Conservation (phyloP, 352 stramenopile species). For the Phytopythium sindhum region DNA sequence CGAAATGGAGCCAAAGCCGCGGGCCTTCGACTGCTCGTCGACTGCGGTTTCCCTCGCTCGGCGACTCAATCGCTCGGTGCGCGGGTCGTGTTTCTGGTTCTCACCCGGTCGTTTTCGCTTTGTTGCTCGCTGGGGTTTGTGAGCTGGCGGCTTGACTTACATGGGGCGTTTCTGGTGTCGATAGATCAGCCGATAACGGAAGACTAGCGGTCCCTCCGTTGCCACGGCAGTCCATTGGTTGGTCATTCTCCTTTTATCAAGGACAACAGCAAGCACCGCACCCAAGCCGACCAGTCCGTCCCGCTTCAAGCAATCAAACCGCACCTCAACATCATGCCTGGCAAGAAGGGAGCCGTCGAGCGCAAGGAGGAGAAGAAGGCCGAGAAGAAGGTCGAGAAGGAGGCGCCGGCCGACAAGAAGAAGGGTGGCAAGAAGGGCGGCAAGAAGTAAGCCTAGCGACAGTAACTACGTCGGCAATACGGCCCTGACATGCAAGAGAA, state of each 20-base stretch:
- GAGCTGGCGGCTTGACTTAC: too few species aligned
- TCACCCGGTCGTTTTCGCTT: not conserved
- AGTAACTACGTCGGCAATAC: not conserved
- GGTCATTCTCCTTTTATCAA: constrained; percentile 1
- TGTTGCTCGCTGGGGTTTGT: too few species aligned
- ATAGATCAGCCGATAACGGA: not conserved
- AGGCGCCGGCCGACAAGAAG: constrained; percentile 25
- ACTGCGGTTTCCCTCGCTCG: not conserved
- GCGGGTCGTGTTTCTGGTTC: not conserved
- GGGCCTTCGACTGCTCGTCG: not conserved
- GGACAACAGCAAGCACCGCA: not conserved
- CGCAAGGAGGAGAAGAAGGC: constrained; percentile 25
- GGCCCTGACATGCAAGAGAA: not conserved
- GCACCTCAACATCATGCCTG: constrained; percentile 1
- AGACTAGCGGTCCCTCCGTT: too few species aligned
- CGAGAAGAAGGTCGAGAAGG: constrained; percentile 24
- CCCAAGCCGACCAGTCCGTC: not conserved
- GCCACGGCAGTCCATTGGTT: not conserved
- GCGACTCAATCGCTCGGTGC: not conserved
- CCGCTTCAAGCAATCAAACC: not conserved
- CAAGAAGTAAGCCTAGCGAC: constrained; percentile 40
- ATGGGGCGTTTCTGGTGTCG: too few species aligned
- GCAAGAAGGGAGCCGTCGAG: constrained; percentile 14
- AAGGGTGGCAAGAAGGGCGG: constrained; percentile 48
- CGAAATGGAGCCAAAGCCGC: not conserved